Conservation (phyloP, 345 rosid genomes). For the Aquilaria sinensis region DNA sequence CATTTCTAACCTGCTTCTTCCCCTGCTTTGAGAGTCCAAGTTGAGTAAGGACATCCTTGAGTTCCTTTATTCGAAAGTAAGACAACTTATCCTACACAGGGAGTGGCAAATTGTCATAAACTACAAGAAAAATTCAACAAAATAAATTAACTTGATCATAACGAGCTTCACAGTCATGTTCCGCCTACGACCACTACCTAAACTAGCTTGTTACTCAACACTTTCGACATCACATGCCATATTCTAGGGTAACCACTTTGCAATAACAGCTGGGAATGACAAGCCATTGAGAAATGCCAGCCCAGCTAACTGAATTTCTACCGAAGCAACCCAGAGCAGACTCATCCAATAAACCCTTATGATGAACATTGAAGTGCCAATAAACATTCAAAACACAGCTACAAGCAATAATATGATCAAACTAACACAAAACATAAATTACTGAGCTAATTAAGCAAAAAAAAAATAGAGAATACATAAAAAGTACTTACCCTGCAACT, state of each 20-base stretch:
- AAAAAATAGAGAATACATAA: background rate
- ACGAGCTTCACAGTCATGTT: background rate
- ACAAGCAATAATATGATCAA: background rate
- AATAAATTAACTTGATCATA: background rate
- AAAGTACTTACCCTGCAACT: slow-evolving; percentile 60
- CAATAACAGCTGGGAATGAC: background rate
- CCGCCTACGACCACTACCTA: background rate
- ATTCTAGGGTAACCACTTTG: background rate
- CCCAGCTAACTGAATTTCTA: slow-evolving; percentile 2
- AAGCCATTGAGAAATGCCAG: background rate
- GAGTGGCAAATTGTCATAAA: slow-evolving; percentile 5
- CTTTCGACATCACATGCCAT: background rate
- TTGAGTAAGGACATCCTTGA: slow-evolving; percentile 87
- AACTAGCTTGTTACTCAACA: background rate
- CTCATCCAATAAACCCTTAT: background rate
- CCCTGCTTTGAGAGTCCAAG: slow-evolving; percentile 96
- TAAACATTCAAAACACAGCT: background rate
- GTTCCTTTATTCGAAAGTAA: slow-evolving; percentile 89
- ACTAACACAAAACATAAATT: background rate
- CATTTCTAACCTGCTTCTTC: slow-evolving; percentile 69
- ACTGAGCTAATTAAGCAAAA: background rate
- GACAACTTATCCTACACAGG: slow-evolving; percentile 66
- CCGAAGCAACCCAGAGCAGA: background rate
- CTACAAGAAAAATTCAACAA: background rate
- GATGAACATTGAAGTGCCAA: background rate